These are phyloP conservation scores for Phoenix dactylifera DNA, from an alignment of 176 grass and related monocot genomes.

Conservation along the genomic window DNA sequence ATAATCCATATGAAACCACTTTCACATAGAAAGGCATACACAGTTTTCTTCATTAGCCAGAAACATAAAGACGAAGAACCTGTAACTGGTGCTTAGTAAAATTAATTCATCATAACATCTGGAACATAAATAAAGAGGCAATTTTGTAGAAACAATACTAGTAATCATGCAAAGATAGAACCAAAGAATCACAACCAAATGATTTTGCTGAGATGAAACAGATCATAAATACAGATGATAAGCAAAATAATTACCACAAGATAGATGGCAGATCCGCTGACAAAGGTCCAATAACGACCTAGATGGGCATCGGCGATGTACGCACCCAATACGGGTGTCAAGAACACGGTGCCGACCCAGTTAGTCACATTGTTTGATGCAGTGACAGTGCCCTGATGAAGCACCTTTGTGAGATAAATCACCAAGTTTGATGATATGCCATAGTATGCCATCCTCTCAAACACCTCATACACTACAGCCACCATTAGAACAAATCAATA, in stretches of 20 bases:
- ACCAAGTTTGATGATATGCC: constrained; percentile 76
- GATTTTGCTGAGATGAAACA: no score
- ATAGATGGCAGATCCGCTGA: constrained; percentile 61
- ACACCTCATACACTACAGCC: constrained; percentile 69
- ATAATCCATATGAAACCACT: no score
- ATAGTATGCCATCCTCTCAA: constrained; percentile 90
- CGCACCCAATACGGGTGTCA: constrained; percentile 62
- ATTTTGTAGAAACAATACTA: no score
- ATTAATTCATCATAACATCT: no score
- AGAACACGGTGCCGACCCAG: constrained; percentile 71
- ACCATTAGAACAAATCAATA: not conserved
- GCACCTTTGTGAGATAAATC: constrained; percentile 46
- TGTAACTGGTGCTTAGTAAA: no score
- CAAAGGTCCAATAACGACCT: constrained; percentile 79
- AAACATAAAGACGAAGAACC: no score
- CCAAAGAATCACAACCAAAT: no score
- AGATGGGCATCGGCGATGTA: constrained; percentile 69
- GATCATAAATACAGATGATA: no score
- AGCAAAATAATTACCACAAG: constrained; percentile 28
- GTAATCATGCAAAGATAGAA: no score
- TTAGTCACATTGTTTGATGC: constrained; percentile 83
- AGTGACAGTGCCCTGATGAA: constrained; percentile 70
- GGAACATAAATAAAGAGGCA: no score
- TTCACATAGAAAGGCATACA: no score
- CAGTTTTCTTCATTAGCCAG: no score